Evolutionary conservation across 257 asterid genomes (phyloP), one percentile per base, ranked within the genome.

Genomic region (Lycium barbarum): DNA sequence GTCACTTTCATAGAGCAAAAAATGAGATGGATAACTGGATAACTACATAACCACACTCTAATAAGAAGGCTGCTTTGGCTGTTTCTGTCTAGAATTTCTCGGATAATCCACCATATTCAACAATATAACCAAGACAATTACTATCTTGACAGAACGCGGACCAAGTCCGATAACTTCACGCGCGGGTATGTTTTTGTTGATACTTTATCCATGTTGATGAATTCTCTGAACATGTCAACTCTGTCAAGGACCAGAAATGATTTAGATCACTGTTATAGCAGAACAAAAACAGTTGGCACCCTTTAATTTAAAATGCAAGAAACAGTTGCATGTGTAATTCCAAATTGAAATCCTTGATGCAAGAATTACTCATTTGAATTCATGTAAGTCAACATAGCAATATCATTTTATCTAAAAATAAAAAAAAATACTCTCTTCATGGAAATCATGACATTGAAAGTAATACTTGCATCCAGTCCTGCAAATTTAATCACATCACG

Each of bases 71-170:
- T 65, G 90, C 89, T 90, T 96, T 96, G 11, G 98, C 91, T 35
- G 95, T 86, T 87, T 96, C 98, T 61, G 96, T 95, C 90, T 94
- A 90, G 90, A 96, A 95, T 89, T 96, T 98, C 92, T 95, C 95
- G 85, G 99, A 95, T 89, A 96, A 88, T 38, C 99, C 98, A 88
- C 99, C 99, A 88, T 93, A 96, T 92, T 96, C 98, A 87, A 95
- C 91, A 59, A 96, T 87, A 91, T 89, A 96, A 87, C 89, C 92
- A 45, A 98, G 97, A 20, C 98, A 82, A 95, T 90, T 83, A 95
- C 94, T 83, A 96, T 86, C 92, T 96, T 98, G 84, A 91, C 84
- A 84, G 97, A 86, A 87, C 93, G 92, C 72, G 93, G 87, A 83
- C 98, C 98, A 55, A 93, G 95, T 79, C 90, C 96, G 85, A 88